Evolutionary conservation across 2,329 filamentous ascomycete species (phyloP).

Genomic region (Talaromyces sp.): DNA sequence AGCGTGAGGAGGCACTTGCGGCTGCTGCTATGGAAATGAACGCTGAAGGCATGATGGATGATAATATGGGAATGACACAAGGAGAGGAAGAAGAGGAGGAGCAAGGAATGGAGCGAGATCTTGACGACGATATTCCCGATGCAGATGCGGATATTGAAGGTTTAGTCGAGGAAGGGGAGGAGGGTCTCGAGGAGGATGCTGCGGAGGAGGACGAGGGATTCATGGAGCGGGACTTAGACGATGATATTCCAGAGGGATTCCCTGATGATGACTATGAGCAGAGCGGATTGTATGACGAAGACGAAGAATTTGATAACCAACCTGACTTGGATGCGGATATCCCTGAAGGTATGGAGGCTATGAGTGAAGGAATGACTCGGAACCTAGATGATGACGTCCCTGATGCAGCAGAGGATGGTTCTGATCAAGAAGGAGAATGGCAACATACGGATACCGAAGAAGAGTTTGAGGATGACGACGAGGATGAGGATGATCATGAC

Average conservation of each 20-base stretch:
- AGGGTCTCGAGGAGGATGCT: constrained; percentile 50
- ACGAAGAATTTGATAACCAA: constrained; percentile 48
- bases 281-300: constrained; percentile 42
- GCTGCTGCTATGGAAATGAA: constrained; percentile 72
- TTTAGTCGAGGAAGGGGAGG: constrained; percentile 44
- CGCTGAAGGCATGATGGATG: constrained; percentile 40
- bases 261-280: constrained; percentile 48
- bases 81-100: constrained; percentile 39
- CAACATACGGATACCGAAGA: constrained; percentile 78
- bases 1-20: constrained; percentile 82
- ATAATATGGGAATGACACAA: constrained; percentile 33
- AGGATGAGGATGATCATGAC: constrained; percentile 42
- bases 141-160: constrained; percentile 41
- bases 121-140: constrained; percentile 52
- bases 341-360: constrained; percentile 53
- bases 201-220: constrained; percentile 54
- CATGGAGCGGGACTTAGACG: constrained; percentile 68
- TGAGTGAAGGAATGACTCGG: constrained; percentile 64
- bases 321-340: constrained; percentile 62
- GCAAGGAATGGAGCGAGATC: constrained; percentile 43
- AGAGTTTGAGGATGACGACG: constrained; percentile 54
- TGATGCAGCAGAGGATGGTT: constrained; percentile 52
- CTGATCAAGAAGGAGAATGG: constrained; percentile 62
- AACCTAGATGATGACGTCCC: constrained; percentile 73
- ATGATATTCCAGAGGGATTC: constrained; percentile 70